These are phyloP conservation scores for Pichia deserticola DNA, from an alignment of 805 yeast genomes.

Conservation along the genomic window DNA sequence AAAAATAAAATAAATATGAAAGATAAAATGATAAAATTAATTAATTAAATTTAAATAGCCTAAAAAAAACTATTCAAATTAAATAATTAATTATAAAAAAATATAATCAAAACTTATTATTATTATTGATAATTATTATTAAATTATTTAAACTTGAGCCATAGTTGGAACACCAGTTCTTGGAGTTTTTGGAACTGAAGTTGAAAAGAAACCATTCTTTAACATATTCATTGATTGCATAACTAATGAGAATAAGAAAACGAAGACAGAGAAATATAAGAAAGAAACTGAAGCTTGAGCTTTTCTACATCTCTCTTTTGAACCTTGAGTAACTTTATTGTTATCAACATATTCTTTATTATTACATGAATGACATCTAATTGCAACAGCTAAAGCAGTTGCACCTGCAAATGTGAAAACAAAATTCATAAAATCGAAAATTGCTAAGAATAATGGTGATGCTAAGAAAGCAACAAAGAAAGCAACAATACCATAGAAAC, in stretches of 20 bases:
- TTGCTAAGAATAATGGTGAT: constrained; percentile 73
- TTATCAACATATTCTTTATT: constrained; percentile 54
- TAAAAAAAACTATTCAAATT: neutral
- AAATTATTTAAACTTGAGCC: constrained; percentile 62
- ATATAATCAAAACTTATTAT: too few relatives aligned
- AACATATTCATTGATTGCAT: constrained; percentile 44
- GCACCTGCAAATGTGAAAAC: constrained; percentile 94
- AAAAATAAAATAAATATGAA: neutral
- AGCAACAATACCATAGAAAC: constrained; percentile 73
- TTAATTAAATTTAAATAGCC: neutral
- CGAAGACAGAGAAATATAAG: constrained; percentile 75
- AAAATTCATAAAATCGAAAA: constrained; percentile 78
- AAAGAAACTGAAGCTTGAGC: constrained; percentile 82
- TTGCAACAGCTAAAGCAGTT: constrained; percentile 87
- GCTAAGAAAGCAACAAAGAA: constrained; percentile 72
- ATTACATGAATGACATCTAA: constrained; percentile 78
- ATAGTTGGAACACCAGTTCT: constrained; percentile 86
- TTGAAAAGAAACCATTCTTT: constrained; percentile 53
- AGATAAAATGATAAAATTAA: neutral
- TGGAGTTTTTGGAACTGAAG: constrained; percentile 42
- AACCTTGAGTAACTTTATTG: constrained; percentile 71
- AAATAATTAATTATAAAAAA: too few relatives aligned
- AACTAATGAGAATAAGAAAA: constrained; percentile 58
- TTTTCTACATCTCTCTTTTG: constrained; percentile 83
- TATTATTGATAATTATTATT: neutral